Percentiles rank a stretch among this genome's conserved stretches.
Evolutionary conservation across 192 early-diverging fungal genomes (phyloP).

Genomic region (Radiomyces spectabilis): DNA sequence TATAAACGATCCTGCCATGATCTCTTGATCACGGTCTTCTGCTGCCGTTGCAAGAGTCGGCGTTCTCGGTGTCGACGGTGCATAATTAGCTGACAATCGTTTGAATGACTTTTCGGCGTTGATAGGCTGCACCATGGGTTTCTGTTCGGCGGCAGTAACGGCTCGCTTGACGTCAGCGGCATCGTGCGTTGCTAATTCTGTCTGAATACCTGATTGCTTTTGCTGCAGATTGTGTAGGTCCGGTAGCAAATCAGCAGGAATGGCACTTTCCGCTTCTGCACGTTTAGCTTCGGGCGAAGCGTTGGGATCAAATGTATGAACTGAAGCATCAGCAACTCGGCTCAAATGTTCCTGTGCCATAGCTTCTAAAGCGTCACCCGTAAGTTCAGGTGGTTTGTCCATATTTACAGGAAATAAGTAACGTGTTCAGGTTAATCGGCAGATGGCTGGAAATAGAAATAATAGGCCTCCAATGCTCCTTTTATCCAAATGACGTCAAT

Average conservation of each 20-base stretch:
- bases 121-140: too few species aligned
- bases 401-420: too few species aligned
- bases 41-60: neutral
- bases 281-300: too few species aligned
- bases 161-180: slow-evolving; percentile 2
- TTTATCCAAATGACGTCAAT: too few species aligned
- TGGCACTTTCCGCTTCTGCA: neutral
- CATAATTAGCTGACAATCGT: too few species aligned
- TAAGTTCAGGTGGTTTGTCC: too few species aligned
- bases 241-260: slow-evolving; percentile 21
- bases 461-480: too few species aligned
- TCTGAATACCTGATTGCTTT: slow-evolving; percentile 4
- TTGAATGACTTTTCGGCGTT: too few species aligned
- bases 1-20: neutral
- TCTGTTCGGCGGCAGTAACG: slow-evolving; percentile 9
- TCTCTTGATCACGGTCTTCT: neutral
- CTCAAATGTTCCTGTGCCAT: too few species aligned
- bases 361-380: too few species aligned
- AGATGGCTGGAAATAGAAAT: too few species aligned
- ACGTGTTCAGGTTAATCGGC: too few species aligned
- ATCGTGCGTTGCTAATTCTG: slow-evolving; percentile 19
- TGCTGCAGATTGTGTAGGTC: slow-evolving; percentile 1
- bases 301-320: slow-evolving; percentile 4
- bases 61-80: neutral
- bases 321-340: slow-evolving; percentile 3